phyloP scores from a whole-genome alignment of 371 early-diverging fungal genomes.

The Mucor circinelloides region DNA sequence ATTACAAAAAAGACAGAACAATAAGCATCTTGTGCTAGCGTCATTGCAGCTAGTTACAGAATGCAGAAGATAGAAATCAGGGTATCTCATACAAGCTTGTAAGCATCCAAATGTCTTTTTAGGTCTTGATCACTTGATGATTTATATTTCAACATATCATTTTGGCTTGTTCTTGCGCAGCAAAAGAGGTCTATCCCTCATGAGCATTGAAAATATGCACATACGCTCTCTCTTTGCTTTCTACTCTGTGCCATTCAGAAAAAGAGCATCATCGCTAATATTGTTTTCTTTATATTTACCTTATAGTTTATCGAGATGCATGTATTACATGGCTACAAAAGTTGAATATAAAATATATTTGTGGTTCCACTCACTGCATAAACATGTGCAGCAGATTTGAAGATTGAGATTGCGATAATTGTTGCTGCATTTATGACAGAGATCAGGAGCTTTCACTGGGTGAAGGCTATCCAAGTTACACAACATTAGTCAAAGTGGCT shows the following conservation, averaged over 20 bases:
- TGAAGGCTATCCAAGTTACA: not conserved
- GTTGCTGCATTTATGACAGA: not conserved
- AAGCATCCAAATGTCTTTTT: not conserved
- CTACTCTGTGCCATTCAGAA: too few relatives aligned
- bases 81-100: not conserved
- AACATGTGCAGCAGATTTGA: not conserved
- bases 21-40: not conserved
- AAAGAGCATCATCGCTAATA: too few relatives aligned
- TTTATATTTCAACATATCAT: too few relatives aligned
- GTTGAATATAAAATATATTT: not conserved
- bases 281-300: too few relatives aligned
- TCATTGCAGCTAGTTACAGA: not conserved
- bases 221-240: too few relatives aligned
- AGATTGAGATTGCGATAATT: not conserved
- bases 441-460: not conserved
- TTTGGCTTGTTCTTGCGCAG: too few relatives aligned
- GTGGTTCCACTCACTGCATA: not conserved
- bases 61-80: not conserved
- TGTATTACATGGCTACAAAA: not conserved
- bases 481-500: not conserved
- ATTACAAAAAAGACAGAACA: not conserved
- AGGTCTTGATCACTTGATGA: too few relatives aligned
- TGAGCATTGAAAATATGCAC: too few relatives aligned
- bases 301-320: not conserved
- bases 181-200: too few relatives aligned